Evolutionary conservation across 75 land plant genomes (phyloP).

Genomic region (Ceratopteris richardii): DNA sequence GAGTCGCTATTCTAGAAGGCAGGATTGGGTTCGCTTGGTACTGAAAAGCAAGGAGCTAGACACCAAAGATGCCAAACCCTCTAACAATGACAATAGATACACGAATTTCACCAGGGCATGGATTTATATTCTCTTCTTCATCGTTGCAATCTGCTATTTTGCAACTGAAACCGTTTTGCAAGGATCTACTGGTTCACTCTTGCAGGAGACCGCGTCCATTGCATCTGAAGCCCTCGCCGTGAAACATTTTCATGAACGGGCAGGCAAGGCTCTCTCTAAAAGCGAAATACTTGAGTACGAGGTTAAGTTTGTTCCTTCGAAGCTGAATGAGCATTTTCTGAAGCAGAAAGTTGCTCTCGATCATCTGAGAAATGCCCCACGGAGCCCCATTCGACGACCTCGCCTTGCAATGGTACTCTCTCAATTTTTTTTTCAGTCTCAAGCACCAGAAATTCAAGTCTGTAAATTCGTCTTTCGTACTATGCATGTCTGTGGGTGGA

Average conservation of each 20-base stretch:
- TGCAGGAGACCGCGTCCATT: constrained; percentile 11
- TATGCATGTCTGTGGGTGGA: too few species aligned
- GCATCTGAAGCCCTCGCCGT: constrained; percentile 1
- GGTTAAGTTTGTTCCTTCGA: constrained; percentile 8
- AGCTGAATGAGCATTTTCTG: constrained; percentile 9
- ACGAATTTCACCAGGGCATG: not conserved
- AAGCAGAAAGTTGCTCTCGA: constrained; percentile 12
- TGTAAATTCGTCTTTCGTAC: not conserved
- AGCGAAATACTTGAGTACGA: not conserved
- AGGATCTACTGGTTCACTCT: constrained; percentile 16
- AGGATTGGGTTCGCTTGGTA: too few species aligned
- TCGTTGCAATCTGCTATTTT: constrained; percentile 4
- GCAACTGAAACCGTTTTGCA: constrained; percentile 12
- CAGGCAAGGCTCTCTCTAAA: not conserved
- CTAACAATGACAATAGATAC: too few species aligned
- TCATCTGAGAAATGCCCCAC: constrained; percentile 8
- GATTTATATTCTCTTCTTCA: constrained; percentile 5
- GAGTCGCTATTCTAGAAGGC: too few species aligned
- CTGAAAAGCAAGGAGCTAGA: too few species aligned
- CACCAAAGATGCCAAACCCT: too few species aligned
- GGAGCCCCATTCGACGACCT: constrained; percentile 17
- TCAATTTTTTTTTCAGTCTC: not conserved
- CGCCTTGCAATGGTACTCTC: constrained; percentile 21
- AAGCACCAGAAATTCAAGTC: not conserved
- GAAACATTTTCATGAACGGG: constrained; percentile 4